Conservation (phyloP, 2,329 filamentous ascomycete genomes). For the Trichoderma sp. region DNA sequence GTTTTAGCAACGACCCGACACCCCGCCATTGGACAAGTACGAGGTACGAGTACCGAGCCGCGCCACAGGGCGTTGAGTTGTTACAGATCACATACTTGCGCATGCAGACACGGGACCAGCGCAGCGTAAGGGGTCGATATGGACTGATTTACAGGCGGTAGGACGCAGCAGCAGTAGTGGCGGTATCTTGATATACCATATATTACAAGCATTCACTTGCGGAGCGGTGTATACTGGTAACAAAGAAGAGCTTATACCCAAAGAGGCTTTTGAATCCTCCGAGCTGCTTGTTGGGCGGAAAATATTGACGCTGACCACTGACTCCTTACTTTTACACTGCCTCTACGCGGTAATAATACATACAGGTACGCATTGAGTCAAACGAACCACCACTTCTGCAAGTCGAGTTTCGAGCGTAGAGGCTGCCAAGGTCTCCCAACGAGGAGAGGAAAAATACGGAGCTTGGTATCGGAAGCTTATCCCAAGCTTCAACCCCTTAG, state of each 20-base stretch:
- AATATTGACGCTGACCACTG: background rate
- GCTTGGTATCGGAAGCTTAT: background rate
- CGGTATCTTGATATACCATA: background rate
- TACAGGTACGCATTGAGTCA: no score
- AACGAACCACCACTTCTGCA: background rate
- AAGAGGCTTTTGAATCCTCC: background rate
- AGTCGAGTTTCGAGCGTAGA: conserved; percentile 1
- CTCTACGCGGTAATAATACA: no score
- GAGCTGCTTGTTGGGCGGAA: background rate
- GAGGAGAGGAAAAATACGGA: background rate
- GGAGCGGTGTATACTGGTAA: background rate
- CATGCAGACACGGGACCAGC: background rate
- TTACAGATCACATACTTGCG: background rate
- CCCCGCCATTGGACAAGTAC: conserved; percentile 11
- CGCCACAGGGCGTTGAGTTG: background rate
- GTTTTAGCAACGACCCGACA: conserved; percentile 41
- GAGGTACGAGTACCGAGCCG: background rate
- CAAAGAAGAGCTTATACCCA: background rate
- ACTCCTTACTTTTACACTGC: background rate
- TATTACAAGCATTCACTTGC: background rate
- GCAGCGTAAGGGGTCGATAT: background rate
- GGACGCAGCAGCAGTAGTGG: no score
- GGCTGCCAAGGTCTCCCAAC: background rate
- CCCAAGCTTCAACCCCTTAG: background rate
- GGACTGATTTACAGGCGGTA: background rate